Conservation (phyloP, 2,329 filamentous ascomycete genomes). For the Metarhizium rileyi region DNA sequence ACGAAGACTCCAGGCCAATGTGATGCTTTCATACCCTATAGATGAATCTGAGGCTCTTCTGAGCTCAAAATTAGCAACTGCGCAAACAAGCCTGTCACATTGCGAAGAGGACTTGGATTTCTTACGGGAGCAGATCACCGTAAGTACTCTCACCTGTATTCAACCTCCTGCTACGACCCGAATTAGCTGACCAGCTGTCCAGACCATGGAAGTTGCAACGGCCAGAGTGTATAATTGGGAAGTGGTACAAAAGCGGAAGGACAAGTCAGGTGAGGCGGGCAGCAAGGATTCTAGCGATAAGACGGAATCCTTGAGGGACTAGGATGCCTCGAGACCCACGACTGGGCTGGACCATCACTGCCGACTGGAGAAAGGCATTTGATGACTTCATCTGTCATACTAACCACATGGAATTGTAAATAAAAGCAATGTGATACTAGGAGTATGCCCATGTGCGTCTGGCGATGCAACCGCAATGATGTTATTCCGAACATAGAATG, state of each 20-base stretch:
- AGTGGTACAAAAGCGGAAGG: constrained; percentile 88
- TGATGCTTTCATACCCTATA: constrained; percentile 93
- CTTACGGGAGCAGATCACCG: constrained; percentile 90
- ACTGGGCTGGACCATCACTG: neutral
- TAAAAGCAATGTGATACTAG: neutral
- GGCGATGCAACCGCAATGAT: neutral
- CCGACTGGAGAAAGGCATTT: neutral
- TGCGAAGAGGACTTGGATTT: constrained; percentile 97
- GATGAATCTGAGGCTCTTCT: constrained; percentile 76
- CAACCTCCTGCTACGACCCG: constrained; percentile 6
- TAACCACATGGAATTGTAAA: neutral
- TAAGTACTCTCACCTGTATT: constrained; percentile 31
- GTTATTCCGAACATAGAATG: neutral
- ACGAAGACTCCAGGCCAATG: constrained; percentile 58
- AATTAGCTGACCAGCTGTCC: constrained; percentile 1
- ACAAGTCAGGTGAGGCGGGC: constrained; percentile 58
- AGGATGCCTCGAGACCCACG: neutral
- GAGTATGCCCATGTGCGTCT: neutral
- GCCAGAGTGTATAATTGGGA: constrained; percentile 99
- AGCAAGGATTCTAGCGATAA: constrained; percentile 29
- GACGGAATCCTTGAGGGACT: neutral
- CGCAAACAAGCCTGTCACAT: constrained; percentile 70
- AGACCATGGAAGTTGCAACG: constrained; percentile 95
- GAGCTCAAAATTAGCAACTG: constrained; percentile 64
- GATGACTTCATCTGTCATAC: neutral